phyloP scores from a whole-genome alignment of 257 asterid species.

The Solanum appendiculatum region DNA sequence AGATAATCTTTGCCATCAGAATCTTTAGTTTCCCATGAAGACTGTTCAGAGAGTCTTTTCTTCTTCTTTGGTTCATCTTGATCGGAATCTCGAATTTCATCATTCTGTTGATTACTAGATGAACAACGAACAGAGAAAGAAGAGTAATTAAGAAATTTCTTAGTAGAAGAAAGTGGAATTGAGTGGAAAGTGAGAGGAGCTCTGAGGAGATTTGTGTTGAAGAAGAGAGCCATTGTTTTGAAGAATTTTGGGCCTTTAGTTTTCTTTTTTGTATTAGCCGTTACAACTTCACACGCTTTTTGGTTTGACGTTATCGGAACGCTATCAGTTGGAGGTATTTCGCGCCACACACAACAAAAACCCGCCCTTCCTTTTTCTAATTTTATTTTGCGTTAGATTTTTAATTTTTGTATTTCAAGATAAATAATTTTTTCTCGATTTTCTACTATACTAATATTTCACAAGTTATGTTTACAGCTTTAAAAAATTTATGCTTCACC shows the following conservation, averaged over 20 bases:
- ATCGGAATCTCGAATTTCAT: slow-evolving; percentile 15
- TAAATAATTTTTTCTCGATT: too few relatives aligned
- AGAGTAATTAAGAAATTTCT: neutral
- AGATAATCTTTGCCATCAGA: slow-evolving; percentile 84
- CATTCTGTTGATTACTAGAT: slow-evolving; percentile 5
- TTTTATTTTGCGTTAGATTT: too few relatives aligned
- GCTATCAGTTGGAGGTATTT: neutral
- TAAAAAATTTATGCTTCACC: too few relatives aligned
- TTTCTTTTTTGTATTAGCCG: neutral
- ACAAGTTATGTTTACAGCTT: too few relatives aligned
- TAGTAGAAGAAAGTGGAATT: slow-evolving; percentile 6
- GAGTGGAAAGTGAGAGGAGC: slow-evolving; percentile 41
- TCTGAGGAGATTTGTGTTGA: slow-evolving; percentile 8
- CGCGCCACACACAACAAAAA: neutral
- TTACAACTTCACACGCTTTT: neutral
- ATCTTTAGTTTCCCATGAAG: slow-evolving; percentile 89
- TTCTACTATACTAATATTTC: too few relatives aligned
- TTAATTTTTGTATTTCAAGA: neutral
- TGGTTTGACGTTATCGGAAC: neutral
- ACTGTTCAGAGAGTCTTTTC: slow-evolving; percentile 54
- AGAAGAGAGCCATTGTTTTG: slow-evolving; percentile 15
- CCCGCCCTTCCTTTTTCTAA: neutral
- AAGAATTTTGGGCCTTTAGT: neutral
- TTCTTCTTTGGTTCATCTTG: slow-evolving; percentile 12
- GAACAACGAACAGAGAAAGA: neutral